Base-by-base conservation (phyloP, 2,329 filamentous ascomycete species). In the Venturia asperata region DNA sequence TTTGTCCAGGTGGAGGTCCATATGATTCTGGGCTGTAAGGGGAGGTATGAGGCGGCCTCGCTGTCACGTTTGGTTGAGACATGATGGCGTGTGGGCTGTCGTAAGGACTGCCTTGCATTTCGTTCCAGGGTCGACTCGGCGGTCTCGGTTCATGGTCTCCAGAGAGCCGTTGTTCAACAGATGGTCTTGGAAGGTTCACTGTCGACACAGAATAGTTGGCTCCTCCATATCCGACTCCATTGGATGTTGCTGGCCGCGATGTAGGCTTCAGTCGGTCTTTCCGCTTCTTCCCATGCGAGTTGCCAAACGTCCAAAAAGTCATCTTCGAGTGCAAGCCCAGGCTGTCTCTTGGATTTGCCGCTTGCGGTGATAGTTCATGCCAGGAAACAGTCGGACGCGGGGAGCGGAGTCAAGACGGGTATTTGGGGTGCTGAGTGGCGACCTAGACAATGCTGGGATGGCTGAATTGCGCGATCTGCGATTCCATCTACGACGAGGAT, bases 211-310 rank as follows among this genome's bases (percentile, higher is more conserved):
- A 55, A 9, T 42, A 30, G 34, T 58, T 37, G 63, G 27, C 43
- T 24, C 27, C 63, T 39, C 47, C 63, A 30, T 64, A 64, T 3
- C 63, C 47, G 21, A 52, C 45, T 11, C n/a, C 62, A n/a, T 64
- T 55, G 5, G 62, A 39, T 13, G 62, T 19, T 2, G 37, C 10
- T 43, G 60, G 52, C 19, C 52, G 30, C 21, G 52, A n/a, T 5
- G 5, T n/a, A 7, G 52, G 52, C 30, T 37, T 58, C 30, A 27
- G 24, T 21, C 52, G 21, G 30, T 58, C 52, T 27, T 58, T 58
- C 52, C 27, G 52, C 52, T 58, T 58, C 52, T 58, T 58, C 15
- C 15, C 30, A 21, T 58, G 52, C 13, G 52, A 37, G 13, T n/a
- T 37, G 5, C 52, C 52, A 58, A 58, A 37, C 7, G 30, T 34